Evolutionary conservation across 2,329 filamentous ascomycete genomes (phyloP).

Genomic region (Saccharata proteae): DNA sequence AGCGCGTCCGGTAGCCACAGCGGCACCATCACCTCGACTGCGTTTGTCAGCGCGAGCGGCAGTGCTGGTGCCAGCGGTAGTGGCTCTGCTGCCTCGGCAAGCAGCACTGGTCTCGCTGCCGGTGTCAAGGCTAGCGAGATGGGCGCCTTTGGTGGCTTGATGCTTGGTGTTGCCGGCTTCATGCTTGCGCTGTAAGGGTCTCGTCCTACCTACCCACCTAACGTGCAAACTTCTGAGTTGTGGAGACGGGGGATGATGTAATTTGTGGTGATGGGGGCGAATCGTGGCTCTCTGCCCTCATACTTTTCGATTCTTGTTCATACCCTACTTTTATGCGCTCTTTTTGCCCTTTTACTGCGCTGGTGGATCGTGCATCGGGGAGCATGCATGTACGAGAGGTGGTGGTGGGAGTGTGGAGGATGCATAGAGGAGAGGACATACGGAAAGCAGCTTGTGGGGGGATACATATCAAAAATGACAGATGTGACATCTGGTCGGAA

Average conservation of each 20-base stretch:
- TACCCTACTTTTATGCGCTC: neutral
- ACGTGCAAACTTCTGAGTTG: neutral
- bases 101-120: conserved; percentile 1
- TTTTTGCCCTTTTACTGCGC: neutral
- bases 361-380: no score
- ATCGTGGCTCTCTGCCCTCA: no score
- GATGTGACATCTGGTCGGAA: no score
- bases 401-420: no score
- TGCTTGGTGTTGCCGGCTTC: conserved; percentile 5
- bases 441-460: no score
- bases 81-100: neutral
- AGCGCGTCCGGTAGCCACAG: conserved; percentile 1
- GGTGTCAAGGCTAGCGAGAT: neutral
- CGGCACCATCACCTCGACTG: conserved; percentile 1
- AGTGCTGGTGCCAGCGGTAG: neutral
- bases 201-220: neutral
- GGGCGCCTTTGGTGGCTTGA: neutral
- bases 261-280: no score
- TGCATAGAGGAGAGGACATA: no score
- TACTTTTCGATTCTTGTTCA: neutral
- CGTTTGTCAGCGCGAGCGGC: neutral
- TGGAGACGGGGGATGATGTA: neutral
- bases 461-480: no score
- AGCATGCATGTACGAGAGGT: no score
- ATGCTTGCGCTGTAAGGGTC: conserved; percentile 6